Evolutionary conservation across 768 basidiomycete genomes (phyloP).

Genomic region (Brasilioporus rufonigricans): DNA sequence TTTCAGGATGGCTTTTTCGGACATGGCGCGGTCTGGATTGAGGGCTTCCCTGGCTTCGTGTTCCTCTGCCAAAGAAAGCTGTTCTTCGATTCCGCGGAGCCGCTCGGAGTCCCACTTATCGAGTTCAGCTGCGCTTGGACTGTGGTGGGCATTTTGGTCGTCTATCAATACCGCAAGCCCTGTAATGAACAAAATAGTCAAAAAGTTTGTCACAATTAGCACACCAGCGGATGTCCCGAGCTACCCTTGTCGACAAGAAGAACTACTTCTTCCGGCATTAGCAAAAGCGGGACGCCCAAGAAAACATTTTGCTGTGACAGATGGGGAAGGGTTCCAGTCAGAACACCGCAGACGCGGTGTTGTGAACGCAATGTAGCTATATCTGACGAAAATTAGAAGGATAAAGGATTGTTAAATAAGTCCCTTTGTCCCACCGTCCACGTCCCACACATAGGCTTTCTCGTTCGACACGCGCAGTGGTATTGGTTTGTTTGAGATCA

Average conservation of each 20-base stretch:
- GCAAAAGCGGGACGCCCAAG: conserved; percentile 83
- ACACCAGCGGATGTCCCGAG: no score
- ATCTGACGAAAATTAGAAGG: conserved; percentile 45
- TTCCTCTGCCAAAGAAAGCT: conserved; percentile 47
- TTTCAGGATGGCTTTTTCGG: conserved; percentile 66
- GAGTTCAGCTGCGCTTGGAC: conserved; percentile 48
- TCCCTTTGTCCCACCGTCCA: conserved; percentile 56
- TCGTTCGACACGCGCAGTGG: conserved; percentile 73
- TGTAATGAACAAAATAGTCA: conserved; percentile 29
- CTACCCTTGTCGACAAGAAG: conserved; percentile 80
- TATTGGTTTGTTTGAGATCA: conserved; percentile 36
- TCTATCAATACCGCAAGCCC: conserved; percentile 78
- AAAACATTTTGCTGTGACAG: conserved; percentile 96
- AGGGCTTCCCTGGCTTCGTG: conserved; percentile 48
- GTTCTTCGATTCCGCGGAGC: conserved; percentile 43
- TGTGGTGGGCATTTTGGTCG: conserved; percentile 56
- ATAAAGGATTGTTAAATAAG: not conserved
- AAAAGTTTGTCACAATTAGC: not conserved
- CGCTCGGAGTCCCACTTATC: conserved; percentile 53
- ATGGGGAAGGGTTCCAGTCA: conserved; percentile 91
- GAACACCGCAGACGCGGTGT: conserved; percentile 80
- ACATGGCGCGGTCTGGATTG: conserved; percentile 41
- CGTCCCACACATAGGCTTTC: conserved; percentile 85
- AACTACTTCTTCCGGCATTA: conserved; percentile 91
- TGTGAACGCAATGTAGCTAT: conserved; percentile 75